phyloP scores from a whole-genome alignment of 2,329 filamentous ascomycete species.

The Colletotrichum sp. region DNA sequence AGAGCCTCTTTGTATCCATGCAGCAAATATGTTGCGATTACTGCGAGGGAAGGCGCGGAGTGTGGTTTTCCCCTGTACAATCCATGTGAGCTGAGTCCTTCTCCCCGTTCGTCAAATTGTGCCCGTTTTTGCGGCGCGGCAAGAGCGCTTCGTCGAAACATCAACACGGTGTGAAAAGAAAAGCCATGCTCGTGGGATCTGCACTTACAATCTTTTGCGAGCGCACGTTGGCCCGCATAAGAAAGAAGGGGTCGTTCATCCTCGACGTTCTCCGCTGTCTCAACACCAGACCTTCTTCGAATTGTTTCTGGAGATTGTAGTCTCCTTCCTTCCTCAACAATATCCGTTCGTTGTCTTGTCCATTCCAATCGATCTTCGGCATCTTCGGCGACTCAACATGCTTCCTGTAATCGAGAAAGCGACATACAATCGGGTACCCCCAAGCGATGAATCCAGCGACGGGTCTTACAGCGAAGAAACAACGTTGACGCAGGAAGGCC shows the following conservation, averaged over 20 bases:
- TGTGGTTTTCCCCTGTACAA: rapidly evolving
- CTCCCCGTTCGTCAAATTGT: neutral
- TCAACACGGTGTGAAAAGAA: rapidly evolving
- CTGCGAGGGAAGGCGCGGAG: neutral
- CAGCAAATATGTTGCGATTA: neutral
- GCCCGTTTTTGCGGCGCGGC: neutral
- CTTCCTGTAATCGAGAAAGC: neutral
- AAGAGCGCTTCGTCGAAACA: neutral
- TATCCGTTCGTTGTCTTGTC: rapidly evolving
- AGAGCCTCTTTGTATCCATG: neutral
- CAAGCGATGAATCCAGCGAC: neutral
- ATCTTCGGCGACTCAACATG: neutral
- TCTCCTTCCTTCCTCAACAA: rapidly evolving
- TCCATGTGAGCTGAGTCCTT: neutral
- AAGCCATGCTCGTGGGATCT: neutral
- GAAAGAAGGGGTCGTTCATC: neutral
- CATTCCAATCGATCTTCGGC: rapidly evolving
- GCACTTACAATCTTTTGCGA: neutral
- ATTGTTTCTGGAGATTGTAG: neutral
- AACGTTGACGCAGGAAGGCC: neutral
- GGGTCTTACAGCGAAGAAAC: neutral
- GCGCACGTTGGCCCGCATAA: neutral
- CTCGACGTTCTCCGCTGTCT: neutral
- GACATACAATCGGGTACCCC: neutral
- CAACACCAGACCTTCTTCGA: neutral